Conservation (phyloP, 768 basidiomycete species). For the Trametes gibbosa region DNA sequence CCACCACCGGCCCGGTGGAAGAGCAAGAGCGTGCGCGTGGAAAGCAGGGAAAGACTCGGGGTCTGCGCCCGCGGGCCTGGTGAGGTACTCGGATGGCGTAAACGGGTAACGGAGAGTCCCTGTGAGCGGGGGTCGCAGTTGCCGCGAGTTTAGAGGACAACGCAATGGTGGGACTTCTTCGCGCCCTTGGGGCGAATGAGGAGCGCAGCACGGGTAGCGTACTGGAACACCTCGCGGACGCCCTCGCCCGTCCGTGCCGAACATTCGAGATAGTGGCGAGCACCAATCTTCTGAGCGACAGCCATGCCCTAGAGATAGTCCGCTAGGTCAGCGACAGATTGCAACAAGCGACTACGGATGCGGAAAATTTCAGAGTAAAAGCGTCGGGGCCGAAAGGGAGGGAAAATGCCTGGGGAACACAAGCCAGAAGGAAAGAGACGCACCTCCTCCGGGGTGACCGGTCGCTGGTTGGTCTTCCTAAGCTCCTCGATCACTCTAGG, state of each 20-base stretch:
- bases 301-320: conserved; percentile 72
- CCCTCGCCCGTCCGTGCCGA: conserved; percentile 96
- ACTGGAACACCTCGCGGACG: conserved; percentile 98
- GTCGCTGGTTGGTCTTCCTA: conserved; percentile 89
- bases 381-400: conserved; percentile 1
- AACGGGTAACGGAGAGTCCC: neutral
- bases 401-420: conserved; percentile 7
- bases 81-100: conserved; percentile 1
- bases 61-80: neutral
- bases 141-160: conserved; percentile 39
- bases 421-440: conserved; percentile 20
- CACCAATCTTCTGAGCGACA: conserved; percentile 94
- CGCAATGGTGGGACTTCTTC: conserved; percentile 41
- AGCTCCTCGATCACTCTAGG: conserved; percentile 91
- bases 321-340: neutral
- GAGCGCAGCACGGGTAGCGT: conserved; percentile 90
- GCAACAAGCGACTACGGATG: neutral
- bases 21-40: neutral
- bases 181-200: conserved; percentile 50
- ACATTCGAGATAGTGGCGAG: conserved; percentile 96
- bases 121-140: neutral
- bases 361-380: neutral
- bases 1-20: neutral
- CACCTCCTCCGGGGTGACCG: conserved; percentile 92
- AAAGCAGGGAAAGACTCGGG: too few species aligned